Evolutionary conservation across 139 green algal species (phyloP).

Genomic region (Closterium sp.): DNA sequence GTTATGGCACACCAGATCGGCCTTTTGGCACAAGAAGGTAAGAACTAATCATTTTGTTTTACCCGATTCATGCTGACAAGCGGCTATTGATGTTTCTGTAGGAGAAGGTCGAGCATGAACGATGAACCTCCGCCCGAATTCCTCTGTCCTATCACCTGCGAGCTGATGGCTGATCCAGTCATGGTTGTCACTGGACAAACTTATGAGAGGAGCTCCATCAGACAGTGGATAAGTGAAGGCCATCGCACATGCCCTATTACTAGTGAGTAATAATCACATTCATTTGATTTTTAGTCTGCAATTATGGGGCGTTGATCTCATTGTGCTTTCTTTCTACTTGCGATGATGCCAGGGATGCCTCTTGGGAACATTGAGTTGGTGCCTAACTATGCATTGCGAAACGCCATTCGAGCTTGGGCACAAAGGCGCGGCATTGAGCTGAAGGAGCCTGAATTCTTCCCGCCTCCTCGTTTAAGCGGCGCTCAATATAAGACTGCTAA

Average conservation of each 20-base stretch:
- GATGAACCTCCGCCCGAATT: constrained; percentile 27
- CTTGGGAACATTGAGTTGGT: constrained; percentile 28
- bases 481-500: background rate
- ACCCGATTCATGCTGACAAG: background rate
- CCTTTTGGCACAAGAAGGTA: background rate
- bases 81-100: background rate
- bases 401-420: constrained; percentile 28
- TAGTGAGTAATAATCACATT: constrained; percentile 6
- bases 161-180: constrained; percentile 45
- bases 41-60: background rate
- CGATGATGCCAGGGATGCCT: background rate
- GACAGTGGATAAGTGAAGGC: constrained; percentile 26
- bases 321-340: background rate
- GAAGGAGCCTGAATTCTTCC: constrained; percentile 13
- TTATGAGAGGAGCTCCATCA: constrained; percentile 40
- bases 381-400: constrained; percentile 30
- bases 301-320: background rate
- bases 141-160: constrained; percentile 35
- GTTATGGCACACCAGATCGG: background rate
- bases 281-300: background rate
- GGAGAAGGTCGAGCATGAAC: background rate
- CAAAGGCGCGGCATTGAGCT: background rate
- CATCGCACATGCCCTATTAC: constrained; percentile 46
- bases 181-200: constrained; percentile 40
- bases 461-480: background rate